Evolutionary conservation across 371 early-diverging fungal species (phyloP).

Genomic region (Mortierella sp.): DNA sequence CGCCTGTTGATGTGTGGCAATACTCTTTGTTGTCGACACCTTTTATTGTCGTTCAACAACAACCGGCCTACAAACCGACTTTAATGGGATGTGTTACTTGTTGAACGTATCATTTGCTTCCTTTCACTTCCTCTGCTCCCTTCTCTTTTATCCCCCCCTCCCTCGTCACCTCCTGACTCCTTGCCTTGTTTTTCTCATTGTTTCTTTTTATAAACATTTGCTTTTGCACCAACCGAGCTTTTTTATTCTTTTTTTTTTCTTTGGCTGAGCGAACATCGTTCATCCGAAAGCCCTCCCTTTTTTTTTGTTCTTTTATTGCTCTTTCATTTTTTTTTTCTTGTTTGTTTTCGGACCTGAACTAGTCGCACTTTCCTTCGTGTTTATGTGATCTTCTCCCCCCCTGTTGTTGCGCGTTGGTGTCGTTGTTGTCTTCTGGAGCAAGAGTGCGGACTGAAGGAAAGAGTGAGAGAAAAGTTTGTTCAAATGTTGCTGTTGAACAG

Average conservation of each 20-base stretch:
- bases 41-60: background rate
- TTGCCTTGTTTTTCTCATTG: background rate
- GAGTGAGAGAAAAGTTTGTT: too few relatives aligned
- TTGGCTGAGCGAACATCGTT: conserved; percentile 7
- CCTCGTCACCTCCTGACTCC: background rate
- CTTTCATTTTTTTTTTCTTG: background rate
- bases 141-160: background rate
- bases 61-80: background rate
- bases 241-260: background rate
- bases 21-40: background rate
- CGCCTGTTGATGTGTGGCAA: background rate
- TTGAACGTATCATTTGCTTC: background rate
- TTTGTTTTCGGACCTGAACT: background rate
- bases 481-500: background rate
- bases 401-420: too few relatives aligned
- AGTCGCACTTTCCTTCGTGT: background rate
- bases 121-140: background rate
- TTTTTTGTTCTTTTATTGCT: background rate
- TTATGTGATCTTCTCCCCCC: too few relatives aligned
- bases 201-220: background rate
- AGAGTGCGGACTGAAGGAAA: background rate
- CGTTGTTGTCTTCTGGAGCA: background rate
- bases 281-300: background rate
- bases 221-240: background rate
- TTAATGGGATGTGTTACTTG: too few relatives aligned